Base-by-base conservation (phyloP, 2,329 filamentous ascomycete genomes). In the Xenoacremonium recifei region DNA sequence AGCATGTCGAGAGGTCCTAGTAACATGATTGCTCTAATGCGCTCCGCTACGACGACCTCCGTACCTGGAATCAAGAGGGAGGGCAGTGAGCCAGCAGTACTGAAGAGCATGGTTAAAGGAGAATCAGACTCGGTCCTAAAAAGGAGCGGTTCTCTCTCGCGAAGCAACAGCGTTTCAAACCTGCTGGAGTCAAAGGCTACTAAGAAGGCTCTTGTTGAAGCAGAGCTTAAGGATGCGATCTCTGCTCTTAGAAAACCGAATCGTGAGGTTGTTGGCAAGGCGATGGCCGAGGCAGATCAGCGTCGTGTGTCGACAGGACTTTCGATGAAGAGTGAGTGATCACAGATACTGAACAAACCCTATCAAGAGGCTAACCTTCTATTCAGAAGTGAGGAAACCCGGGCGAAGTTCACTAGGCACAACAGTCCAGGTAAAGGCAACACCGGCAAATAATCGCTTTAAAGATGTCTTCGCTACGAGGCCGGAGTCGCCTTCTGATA, bases 171-270 rank as follows among this genome's bases (percentile, higher is more conserved):
- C 51, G 70, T 76, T 48, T 72, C 71, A 20, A 73, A 69, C 25
- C 63, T 73, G 21, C 73, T 74, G 3, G 79, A 82, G 42, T 61
- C 68, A 2, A 87, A 79, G 62, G 72, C 78, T 21, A 80, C 71
- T 54, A 86, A 80, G 61, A 84, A 85, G 58, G 83, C 82, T 3
- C 66, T 77, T 17, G 75, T 89, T 2, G 81, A 89, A 35, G 79
- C 82, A 20, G 84, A 90, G 56, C 65, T 92, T 23, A 79, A 81
- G 51, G 79, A 88, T 44, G 88, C 88, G 7, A 91, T 93, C 37
- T 79, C 78, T 5, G 77, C 82, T 9, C 63, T 92, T 31, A 84
- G 86, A 60, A 89, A 84, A 63, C 88, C 88, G 1, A 90, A 92
- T 55, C 79, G 88, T 34, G 76, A 80, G 17, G 72, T 86, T 30